A percentile compares a stretch with the other conserved stretches of the same genome.
Evolutionary conservation across 225 moss, liverwort and hornwort genomes (phyloP).

Genomic region (Pseudisothecium myosuroides): DNA sequence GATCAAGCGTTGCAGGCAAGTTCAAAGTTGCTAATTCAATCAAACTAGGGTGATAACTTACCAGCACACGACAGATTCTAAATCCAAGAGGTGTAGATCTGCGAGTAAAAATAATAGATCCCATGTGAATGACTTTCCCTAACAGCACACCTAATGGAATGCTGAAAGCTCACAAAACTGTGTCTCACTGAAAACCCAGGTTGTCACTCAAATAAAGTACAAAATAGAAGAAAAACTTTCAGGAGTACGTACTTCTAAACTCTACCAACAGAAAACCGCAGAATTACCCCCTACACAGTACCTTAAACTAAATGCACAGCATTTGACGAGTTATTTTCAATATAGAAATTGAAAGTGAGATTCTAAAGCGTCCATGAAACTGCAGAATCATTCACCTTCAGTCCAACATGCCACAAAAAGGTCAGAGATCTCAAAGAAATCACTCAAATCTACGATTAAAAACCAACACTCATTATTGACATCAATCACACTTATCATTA

Average conservation of each 20-base stretch:
- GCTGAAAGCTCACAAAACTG: neutral
- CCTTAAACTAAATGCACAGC: neutral
- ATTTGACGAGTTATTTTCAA: neutral
- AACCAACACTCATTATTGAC: neutral
- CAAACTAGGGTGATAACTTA: neutral
- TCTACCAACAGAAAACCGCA: neutral
- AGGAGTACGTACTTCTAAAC: neutral
- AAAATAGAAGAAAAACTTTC: neutral
- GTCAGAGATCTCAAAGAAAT: neutral
- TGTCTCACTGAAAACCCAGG: neutral
- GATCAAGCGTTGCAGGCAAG: neutral
- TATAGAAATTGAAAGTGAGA: neutral
- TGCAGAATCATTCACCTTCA: constrained; percentile 7
- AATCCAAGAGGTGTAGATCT: neutral
- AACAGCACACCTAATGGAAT: neutral
- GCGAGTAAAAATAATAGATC: neutral
- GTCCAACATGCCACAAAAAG: constrained; percentile 7
- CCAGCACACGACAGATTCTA: neutral
- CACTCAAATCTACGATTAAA: neutral
- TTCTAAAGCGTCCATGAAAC: neutral
- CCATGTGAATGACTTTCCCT: neutral
- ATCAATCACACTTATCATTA: neutral
- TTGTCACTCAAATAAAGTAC: neutral
- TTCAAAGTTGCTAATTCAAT: neutral
- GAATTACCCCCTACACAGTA: neutral